These are phyloP conservation scores for Lepidopterella palustris DNA, from an alignment of 495 filamentous ascomycete species.

Conservation along the genomic window DNA sequence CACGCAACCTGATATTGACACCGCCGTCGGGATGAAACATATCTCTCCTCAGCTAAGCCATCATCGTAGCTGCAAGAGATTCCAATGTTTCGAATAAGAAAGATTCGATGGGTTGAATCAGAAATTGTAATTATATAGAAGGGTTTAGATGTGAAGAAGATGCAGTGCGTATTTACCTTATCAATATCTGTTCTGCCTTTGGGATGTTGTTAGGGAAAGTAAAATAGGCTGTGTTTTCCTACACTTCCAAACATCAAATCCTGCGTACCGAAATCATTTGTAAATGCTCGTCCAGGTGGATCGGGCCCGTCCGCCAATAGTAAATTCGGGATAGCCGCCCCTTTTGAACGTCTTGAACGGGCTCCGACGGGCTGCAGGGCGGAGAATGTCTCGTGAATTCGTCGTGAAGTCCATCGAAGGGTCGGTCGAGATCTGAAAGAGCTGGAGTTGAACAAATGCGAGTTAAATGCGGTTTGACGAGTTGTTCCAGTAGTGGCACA, in stretches of 20 bases:
- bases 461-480: too few relatives aligned
- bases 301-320: too few relatives aligned
- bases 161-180: conserved; percentile 39
- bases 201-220: conserved; percentile 45
- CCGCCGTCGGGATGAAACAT: conserved; percentile 28
- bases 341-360: too few relatives aligned
- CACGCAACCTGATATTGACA: conserved; percentile 39
- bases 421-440: too few relatives aligned
- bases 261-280: conserved; percentile 38
- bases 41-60: conserved; percentile 35
- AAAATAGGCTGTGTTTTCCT: conserved; percentile 47
- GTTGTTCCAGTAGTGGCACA: too few relatives aligned
- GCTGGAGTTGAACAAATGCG: too few relatives aligned
- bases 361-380: too few relatives aligned
- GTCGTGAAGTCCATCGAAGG: too few relatives aligned
- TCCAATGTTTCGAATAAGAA: conserved; percentile 61
- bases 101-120: conserved; percentile 44
- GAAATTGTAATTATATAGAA: background rate
- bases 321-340: too few relatives aligned
- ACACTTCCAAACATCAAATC: conserved; percentile 54
- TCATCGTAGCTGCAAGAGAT: conserved; percentile 46
- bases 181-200: conserved; percentile 44
- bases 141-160: background rate
- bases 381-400: too few relatives aligned
- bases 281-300: too few relatives aligned